Conservation (phyloP, 2,329 filamentous ascomycete species). For the Ophiocordyceps unilateralis region DNA sequence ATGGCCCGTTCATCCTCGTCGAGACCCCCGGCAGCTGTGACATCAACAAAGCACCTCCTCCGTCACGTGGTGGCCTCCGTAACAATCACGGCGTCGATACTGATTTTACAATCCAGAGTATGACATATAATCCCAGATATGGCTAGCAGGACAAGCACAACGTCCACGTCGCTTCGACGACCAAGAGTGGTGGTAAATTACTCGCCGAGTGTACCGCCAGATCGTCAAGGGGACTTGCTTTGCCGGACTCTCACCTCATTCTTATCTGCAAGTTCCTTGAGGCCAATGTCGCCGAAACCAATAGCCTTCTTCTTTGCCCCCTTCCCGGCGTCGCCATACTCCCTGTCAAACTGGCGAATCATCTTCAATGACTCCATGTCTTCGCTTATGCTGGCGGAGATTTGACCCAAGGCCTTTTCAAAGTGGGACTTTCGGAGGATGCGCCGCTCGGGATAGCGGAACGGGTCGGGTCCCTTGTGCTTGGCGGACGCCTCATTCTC, state of each 20-base stretch:
- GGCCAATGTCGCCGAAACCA: conserved; percentile 37
- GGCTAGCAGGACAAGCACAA: neutral
- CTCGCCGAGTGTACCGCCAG: neutral
- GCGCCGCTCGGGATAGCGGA: conserved; percentile 43
- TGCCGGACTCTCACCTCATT: conserved; percentile 27
- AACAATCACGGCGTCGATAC: neutral
- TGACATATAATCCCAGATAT: neutral
- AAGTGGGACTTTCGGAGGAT: conserved; percentile 54
- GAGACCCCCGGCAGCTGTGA: too few relatives aligned
- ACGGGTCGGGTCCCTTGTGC: conserved; percentile 22
- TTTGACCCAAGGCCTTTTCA: conserved; percentile 69
- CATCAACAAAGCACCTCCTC: too few relatives aligned
- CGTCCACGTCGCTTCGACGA: neutral
- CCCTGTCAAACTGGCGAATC: conserved; percentile 89
- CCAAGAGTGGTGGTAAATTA: neutral
- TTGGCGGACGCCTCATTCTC: conserved; percentile 32
- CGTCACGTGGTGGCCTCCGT: neutral
- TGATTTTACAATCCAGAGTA: neutral
- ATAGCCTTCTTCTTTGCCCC: conserved; percentile 38
- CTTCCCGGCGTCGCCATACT: conserved; percentile 67
- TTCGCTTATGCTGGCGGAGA: conserved; percentile 81
- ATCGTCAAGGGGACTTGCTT: neutral
- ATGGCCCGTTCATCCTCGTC: too few relatives aligned
- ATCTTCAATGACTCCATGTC: conserved; percentile 77
- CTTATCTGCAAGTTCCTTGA: conserved; percentile 14